Conservation (phyloP, 108 stramenopile species). For the Fistulifera pelliculosa region DNA sequence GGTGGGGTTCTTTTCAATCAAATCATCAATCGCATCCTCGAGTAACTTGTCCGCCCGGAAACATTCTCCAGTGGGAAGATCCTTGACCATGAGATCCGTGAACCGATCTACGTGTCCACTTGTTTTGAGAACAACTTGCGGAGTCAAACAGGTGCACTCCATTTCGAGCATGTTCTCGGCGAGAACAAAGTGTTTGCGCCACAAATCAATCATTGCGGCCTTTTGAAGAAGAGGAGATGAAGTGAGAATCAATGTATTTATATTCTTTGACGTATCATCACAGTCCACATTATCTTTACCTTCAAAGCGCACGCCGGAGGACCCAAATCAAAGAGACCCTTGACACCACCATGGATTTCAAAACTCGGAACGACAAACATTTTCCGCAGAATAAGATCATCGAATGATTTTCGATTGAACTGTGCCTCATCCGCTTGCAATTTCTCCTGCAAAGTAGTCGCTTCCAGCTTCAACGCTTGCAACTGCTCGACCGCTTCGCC, state of each 20-base stretch:
- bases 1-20: conserved; percentile 80
- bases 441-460: conserved; percentile 45
- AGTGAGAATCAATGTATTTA: not conserved
- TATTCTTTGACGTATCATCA: not conserved
- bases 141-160: conserved; percentile 98
- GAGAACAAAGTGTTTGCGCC: conserved; percentile 97
- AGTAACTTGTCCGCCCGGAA: conserved; percentile 97
- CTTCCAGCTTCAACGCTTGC: conserved; percentile 64
- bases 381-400: conserved; percentile 92
- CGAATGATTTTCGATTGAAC: conserved; percentile 87
- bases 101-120: conserved; percentile 99
- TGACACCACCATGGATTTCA: conserved; percentile 99
- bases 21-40: conserved; percentile 95
- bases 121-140: conserved; percentile 92
- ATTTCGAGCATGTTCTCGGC: conserved; percentile 98
- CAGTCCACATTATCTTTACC: conserved; percentile 22
- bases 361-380: conserved; percentile 99
- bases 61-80: conserved; percentile 82
- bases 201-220: conserved; percentile 91
- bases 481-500: conserved; percentile 65
- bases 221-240: conserved; percentile 3
- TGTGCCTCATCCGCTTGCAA: conserved; percentile 28
- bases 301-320: conserved; percentile 97
- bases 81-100: conserved; percentile 99
- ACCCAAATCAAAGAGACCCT: conserved; percentile 97